Percentiles rank a stretch among this genome's conserved stretches.
phyloP scores from a whole-genome alignment of 1,139 yeast species.

The Petasospora fabianii region DNA sequence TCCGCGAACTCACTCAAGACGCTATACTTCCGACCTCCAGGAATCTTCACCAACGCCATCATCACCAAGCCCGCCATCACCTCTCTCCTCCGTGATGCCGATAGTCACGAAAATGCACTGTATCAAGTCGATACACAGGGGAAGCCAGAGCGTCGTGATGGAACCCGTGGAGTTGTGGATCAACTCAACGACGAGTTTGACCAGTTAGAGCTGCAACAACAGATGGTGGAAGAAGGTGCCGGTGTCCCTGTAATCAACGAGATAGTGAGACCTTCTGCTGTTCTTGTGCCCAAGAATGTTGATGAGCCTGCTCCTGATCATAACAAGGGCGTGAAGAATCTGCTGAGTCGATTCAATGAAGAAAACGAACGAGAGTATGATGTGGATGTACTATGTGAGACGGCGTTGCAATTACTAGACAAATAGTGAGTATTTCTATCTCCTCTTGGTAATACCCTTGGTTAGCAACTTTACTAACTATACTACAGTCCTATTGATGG shows the following conservation, averaged over 20 bases:
- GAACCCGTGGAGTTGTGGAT: conserved; percentile 25
- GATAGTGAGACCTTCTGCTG: conserved; percentile 19
- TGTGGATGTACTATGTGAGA: conserved; percentile 32
- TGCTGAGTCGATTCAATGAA: conserved; percentile 22
- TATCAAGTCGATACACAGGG: conserved; percentile 37
- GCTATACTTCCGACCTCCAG: conserved; percentile 48
- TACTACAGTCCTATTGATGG: conserved; percentile 29
- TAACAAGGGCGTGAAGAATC: conserved; percentile 24
- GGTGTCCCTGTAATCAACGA: background rate
- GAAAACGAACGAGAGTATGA: conserved; percentile 26
- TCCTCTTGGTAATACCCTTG: too few species aligned
- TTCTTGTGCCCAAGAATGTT: conserved; percentile 19
- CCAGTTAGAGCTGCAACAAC: conserved; percentile 20
- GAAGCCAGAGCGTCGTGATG: conserved; percentile 24
- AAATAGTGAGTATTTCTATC: conserved; percentile 22
- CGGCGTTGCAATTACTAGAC: conserved; percentile 28
- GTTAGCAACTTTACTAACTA: conserved; percentile 4
- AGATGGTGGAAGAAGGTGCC: conserved; percentile 9
- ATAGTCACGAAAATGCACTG: conserved; percentile 47
- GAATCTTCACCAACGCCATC: conserved; percentile 64
- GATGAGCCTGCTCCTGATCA: conserved; percentile 11
- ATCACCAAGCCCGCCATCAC: conserved; percentile 54
- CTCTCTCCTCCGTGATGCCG: conserved; percentile 57
- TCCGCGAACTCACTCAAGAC: conserved; percentile 31
- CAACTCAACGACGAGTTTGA: conserved; percentile 24